Percentiles rank a stretch among this genome's conserved stretches.
These are phyloP conservation scores for Escallonia herrerae DNA, from an alignment of 129 eudicot genomes.

Conservation along the genomic window DNA sequence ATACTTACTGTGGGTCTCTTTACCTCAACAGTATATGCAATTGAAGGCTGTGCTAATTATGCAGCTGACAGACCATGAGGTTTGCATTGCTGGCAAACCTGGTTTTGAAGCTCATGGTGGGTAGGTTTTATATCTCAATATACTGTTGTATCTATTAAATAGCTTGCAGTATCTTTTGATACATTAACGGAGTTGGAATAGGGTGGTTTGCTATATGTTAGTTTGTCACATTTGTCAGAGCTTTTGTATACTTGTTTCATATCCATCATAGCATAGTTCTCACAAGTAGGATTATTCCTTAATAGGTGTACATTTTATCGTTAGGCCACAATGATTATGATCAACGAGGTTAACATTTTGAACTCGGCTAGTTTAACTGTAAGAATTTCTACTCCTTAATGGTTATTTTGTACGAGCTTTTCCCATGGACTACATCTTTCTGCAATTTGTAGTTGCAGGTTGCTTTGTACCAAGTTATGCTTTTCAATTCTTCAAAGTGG, in stretches of 20 bases:
- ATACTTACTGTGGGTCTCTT: too few relatives aligned
- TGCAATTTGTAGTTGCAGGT: too few relatives aligned
- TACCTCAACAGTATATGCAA: background rate
- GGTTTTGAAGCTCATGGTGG: slow-evolving; percentile 99
- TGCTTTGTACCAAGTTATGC: background rate
- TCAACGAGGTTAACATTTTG: slow-evolving; percentile 74
- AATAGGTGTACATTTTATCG: slow-evolving; percentile 93
- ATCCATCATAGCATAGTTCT: background rate
- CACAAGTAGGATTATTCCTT: background rate
- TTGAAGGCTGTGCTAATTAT: slow-evolving; percentile 6
- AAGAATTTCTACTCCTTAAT: slow-evolving; percentile 23
- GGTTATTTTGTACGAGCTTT: too few relatives aligned
- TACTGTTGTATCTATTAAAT: background rate
- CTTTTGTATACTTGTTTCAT: background rate
- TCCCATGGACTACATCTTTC: too few relatives aligned
- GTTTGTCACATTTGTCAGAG: too few relatives aligned
- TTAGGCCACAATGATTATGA: slow-evolving; percentile 87
- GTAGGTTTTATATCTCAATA: slow-evolving; percentile 40
- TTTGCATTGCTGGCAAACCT: slow-evolving; percentile 96
- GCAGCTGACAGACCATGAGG: slow-evolving; percentile 97
- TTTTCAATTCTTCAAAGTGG: too few relatives aligned
- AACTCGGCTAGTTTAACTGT: slow-evolving; percentile 74
- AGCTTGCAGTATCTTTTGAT: background rate
- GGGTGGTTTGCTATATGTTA: too few relatives aligned
- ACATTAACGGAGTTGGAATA: too few relatives aligned